phyloP scores from a whole-genome alignment of 106 monocot species.

The Agapanthus africanus region DNA sequence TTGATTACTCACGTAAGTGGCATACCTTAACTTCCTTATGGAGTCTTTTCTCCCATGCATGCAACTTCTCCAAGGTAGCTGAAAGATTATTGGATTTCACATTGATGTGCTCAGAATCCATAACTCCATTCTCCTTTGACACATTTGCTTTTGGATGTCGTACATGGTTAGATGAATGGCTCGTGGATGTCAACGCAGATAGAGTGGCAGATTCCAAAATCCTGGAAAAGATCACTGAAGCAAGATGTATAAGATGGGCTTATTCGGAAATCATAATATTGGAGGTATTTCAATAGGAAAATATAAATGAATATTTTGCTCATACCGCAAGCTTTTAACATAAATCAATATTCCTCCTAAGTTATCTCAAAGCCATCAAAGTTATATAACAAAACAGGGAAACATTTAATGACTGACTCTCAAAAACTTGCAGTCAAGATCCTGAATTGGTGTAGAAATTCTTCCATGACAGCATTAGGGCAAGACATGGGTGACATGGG shows the following conservation, averaged over 20 bases:
- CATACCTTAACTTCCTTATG: constrained; percentile 76
- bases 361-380: neutral
- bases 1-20: neutral
- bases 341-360: neutral
- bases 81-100: constrained; percentile 40
- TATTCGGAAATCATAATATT: neutral
- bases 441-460: neutral
- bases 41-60: constrained; percentile 85
- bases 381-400: neutral
- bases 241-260: neutral
- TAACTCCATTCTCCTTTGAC: constrained; percentile 12
- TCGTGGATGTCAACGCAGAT: constrained; percentile 8
- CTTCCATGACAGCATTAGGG: too few species aligned
- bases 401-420: neutral
- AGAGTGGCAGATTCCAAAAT: constrained; percentile 26
- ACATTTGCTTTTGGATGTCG: constrained; percentile 6
- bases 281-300: neutral
- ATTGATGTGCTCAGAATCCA: constrained; percentile 7
- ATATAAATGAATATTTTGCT: neutral
- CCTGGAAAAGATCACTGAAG: constrained; percentile 37
- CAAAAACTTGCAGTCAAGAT: neutral
- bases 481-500: too few species aligned
- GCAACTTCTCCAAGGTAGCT: constrained; percentile 59
- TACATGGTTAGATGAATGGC: neutral
- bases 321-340: neutral